Percentiles rank a stretch among this genome's conserved stretches.
These are phyloP conservation scores for Haplosporangium sp. DNA, from an alignment of 371 early-diverging fungal species.

Conservation along the genomic window DNA sequence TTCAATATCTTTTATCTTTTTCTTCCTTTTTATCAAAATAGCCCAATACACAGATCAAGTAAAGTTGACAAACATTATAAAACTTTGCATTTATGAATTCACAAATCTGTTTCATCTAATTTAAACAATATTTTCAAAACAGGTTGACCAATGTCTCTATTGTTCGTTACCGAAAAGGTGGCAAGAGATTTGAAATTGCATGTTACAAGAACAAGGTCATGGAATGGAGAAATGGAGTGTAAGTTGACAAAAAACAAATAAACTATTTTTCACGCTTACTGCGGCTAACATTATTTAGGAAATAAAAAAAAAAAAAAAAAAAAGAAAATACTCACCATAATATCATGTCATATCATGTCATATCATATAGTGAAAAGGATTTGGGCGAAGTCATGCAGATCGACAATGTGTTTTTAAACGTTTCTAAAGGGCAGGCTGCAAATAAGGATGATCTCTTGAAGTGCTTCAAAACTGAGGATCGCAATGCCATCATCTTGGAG, in stretches of 20 bases:
- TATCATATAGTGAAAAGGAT: slow-evolving; percentile 82
- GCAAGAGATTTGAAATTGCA: slow-evolving; percentile 97
- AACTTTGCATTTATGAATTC: too few relatives aligned
- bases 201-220: slow-evolving; percentile 99
- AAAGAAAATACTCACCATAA: too few relatives aligned
- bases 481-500: slow-evolving; percentile 86
- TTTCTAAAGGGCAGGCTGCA: slow-evolving; percentile 96
- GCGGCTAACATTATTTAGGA: background rate
- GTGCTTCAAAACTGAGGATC: slow-evolving; percentile 90
- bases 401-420: slow-evolving; percentile 92
- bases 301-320: background rate
- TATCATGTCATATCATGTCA: too few relatives aligned
- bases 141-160: slow-evolving; percentile 95
- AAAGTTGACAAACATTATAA: slow-evolving; percentile 3
- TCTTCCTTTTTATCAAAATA: slow-evolving; percentile 28
- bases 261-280: slow-evolving; percentile 6
- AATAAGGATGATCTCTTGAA: slow-evolving; percentile 88
- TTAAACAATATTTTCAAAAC: background rate
- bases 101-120: too few relatives aligned
- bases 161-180: slow-evolving; percentile 96
- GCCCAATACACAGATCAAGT: slow-evolving; percentile 70
- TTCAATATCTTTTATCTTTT: background rate
- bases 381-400: slow-evolving; percentile 96
- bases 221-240: slow-evolving; percentile 95
- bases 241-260: slow-evolving; percentile 25